Percentiles rank a stretch among this genome's conserved stretches.
Conservation (phyloP, 306 rosid species). For the Casuarina equisetifolia region DNA sequence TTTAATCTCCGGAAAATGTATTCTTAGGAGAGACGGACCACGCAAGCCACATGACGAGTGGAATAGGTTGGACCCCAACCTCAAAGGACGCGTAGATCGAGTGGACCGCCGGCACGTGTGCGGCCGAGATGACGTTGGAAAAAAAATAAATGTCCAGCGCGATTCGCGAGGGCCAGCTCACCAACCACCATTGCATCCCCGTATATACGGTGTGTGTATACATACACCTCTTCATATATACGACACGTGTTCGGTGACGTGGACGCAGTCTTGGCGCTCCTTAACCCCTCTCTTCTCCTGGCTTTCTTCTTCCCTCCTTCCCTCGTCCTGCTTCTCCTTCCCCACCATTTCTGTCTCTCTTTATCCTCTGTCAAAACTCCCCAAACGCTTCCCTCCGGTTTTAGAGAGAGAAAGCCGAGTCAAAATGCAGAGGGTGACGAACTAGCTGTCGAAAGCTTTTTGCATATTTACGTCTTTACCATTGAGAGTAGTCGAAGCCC, state of each 20-base stretch:
- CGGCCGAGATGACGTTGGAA: conserved; percentile 38
- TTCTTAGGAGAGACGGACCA: conserved; percentile 31
- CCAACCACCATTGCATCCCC: conserved; percentile 49
- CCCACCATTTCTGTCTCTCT: conserved; percentile 25
- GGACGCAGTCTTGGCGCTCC: conserved; percentile 59
- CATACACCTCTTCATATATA: conserved; percentile 32
- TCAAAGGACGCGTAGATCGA: conserved; percentile 51
- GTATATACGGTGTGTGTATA: conserved; percentile 59
- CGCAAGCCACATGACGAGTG: conserved; percentile 59
- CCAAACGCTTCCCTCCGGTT: conserved; percentile 20
- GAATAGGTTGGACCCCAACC: conserved; percentile 32
- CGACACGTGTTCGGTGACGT: conserved; percentile 95
- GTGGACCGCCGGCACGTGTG: conserved; percentile 47
- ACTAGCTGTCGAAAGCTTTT: conserved; percentile 10
- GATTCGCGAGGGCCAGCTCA: conserved; percentile 77
- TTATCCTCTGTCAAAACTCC: conserved; percentile 24
- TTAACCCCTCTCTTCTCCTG: conserved; percentile 25
- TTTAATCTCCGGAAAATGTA: conserved; percentile 9
- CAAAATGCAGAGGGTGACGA: conserved; percentile 28
- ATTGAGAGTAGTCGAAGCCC: conserved; percentile 32
- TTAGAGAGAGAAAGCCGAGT: conserved; percentile 44
- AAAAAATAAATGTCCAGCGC: conserved; percentile 53
- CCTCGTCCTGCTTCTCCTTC: conserved; percentile 22
- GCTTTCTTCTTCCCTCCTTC: not conserved
- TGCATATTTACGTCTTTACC: not conserved